Conservation (phyloP, 108 stramenopile species). For the Thalassiosira profunda region DNA sequence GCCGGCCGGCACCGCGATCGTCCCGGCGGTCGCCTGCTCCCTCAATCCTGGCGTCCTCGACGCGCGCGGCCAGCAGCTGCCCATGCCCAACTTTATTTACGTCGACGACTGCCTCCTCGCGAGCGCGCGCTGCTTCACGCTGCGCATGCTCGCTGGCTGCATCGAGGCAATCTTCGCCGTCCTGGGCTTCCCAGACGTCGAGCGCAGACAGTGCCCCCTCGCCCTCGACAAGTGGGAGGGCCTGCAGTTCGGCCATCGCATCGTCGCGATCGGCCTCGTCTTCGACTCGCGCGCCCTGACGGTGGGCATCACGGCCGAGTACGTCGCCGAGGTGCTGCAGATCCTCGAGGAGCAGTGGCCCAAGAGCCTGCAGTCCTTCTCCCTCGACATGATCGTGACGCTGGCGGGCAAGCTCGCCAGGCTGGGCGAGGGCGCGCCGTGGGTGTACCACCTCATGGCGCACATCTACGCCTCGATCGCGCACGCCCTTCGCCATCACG, state of each 20-base stretch:
- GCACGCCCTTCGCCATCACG: slow-evolving; percentile 1
- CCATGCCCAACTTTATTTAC: neutral
- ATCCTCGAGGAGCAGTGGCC: slow-evolving; percentile 1
- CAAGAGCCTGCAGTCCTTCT: neutral
- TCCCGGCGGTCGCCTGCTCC: neutral
- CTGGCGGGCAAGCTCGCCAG: slow-evolving; percentile 15
- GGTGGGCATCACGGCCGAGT: slow-evolving; percentile 1
- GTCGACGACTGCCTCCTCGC: slow-evolving; percentile 7
- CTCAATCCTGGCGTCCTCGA: slow-evolving; percentile 1
- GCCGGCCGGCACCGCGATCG: neutral
- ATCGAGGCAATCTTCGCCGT: slow-evolving; percentile 29
- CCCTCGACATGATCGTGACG: neutral
- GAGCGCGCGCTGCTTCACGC: neutral
- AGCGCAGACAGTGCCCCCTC: neutral
- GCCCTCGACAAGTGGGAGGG: slow-evolving; percentile 25
- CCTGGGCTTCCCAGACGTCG: slow-evolving; percentile 1
- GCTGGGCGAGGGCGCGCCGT: slow-evolving; percentile 7
- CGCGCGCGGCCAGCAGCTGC: neutral
- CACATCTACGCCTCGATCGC: slow-evolving; percentile 24
- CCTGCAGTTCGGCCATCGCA: neutral
- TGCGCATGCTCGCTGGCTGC: neutral
- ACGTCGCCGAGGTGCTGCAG: neutral
- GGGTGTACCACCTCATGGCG: slow-evolving; percentile 21
- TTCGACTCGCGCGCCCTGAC: slow-evolving; percentile 1
- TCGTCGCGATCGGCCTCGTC: neutral